Percentiles rank a stretch among this genome's conserved stretches.
phyloP scores from a whole-genome alignment of 2,329 filamentous ascomycete genomes.

The Scedosporium apiospermum region DNA sequence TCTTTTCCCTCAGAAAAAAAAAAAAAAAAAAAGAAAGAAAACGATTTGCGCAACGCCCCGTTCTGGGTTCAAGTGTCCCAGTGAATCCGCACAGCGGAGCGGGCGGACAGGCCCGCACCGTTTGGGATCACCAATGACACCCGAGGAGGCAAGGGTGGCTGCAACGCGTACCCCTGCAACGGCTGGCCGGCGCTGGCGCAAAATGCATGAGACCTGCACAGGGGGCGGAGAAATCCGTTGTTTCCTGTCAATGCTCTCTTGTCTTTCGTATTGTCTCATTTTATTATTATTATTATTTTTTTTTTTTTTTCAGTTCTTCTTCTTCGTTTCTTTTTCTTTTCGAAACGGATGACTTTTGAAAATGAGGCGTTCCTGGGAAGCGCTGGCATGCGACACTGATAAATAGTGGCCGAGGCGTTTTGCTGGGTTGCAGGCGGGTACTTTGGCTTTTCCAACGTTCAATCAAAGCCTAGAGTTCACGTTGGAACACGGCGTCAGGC shows the following conservation, averaged over 20 bases:
- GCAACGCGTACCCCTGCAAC: slow-evolving; percentile 1
- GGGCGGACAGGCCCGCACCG: slow-evolving; percentile 3
- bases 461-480: neutral
- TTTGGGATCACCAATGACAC: slow-evolving; percentile 2
- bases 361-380: neutral
- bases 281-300: no score
- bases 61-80: neutral
- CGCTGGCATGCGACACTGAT: neutral
- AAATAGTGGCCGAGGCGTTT: neutral
- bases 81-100: neutral
- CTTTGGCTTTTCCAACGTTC: neutral
- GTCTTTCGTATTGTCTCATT: neutral
- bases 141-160: neutral
- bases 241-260: no score
- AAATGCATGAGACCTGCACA: neutral
- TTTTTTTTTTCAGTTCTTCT: neutral
- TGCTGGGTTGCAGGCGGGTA: neutral
- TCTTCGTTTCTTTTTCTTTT: neutral
- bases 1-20: neutral
- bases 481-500: neutral
- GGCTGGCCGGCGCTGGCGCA: neutral
- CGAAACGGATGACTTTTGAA: neutral
- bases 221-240: neutral
- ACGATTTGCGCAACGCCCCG: neutral
- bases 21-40: neutral